phyloP scores from a whole-genome alignment of 1,139 yeast species.

The Kodamaea alishanica region DNA sequence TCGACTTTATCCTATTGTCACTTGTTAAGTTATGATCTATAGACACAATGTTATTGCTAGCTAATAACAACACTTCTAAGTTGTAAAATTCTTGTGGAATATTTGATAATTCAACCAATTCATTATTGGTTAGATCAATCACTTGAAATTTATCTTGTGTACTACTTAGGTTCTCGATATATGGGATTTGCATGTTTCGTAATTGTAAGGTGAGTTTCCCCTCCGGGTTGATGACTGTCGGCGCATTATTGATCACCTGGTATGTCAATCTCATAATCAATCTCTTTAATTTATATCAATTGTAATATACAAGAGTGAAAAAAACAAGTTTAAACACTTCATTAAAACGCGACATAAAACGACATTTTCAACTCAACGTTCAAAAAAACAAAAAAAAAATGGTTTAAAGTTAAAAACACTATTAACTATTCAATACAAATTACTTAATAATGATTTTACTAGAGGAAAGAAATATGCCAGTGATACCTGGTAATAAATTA shows the following conservation, averaged over 20 bases:
- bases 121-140: conserved; percentile 68
- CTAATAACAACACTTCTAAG: conserved; percentile 50
- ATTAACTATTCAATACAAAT: not conserved
- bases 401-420: not conserved
- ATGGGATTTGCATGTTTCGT: conserved; percentile 31
- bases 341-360: not conserved
- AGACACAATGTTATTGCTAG: conserved; percentile 51
- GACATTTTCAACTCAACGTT: not conserved
- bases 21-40: conserved; percentile 22
- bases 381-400: conserved; percentile 1
- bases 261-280: conserved; percentile 37
- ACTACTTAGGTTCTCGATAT: conserved; percentile 33
- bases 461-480: conserved; percentile 66
- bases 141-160: conserved; percentile 42
- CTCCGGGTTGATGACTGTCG: conserved; percentile 34
- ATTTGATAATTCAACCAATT: conserved; percentile 49
- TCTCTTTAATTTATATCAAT: not conserved
- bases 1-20: conserved; percentile 36
- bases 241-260: conserved; percentile 30
- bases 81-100: conserved; percentile 44
- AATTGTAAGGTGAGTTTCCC: conserved; percentile 35
- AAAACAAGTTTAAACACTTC: not conserved
- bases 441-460: conserved; percentile 29
- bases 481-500: conserved; percentile 77
- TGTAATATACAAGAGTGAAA: not conserved